A percentile compares a stretch with the other conserved stretches of the same genome.
Conservation (phyloP, 768 basidiomycete genomes). For the Lentinula boryana region DNA sequence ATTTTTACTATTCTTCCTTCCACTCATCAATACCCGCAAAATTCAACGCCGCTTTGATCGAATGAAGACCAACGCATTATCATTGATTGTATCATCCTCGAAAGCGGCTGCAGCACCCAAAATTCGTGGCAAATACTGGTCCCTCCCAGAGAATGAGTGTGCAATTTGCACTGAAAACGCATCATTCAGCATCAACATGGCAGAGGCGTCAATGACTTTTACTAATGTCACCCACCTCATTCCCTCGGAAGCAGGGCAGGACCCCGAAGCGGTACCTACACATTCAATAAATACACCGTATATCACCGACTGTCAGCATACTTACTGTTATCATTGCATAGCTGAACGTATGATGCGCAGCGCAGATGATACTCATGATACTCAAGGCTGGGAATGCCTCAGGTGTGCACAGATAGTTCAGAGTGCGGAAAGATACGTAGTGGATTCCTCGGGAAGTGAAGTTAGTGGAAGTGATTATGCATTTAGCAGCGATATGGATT, state of each 20-base stretch:
- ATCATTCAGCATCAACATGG: conserved; percentile 49
- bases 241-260: conserved; percentile 23
- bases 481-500: conserved; percentile 25
- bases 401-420: conserved; percentile 67
- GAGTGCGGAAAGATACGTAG: conserved; percentile 54
- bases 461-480: conserved; percentile 7
- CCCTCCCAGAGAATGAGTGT: conserved; percentile 71
- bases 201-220: conserved; percentile 48
- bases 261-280: conserved; percentile 31
- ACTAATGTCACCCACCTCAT: conserved; percentile 22
- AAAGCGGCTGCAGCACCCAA: conserved; percentile 4
- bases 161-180: conserved; percentile 86
- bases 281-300: conserved; percentile 80
- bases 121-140: conserved; percentile 56
- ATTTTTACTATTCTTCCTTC: conserved; percentile 89
- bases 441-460: conserved; percentile 27
- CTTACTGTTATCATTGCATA: conserved; percentile 93
- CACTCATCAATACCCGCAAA: conserved; percentile 67
- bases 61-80: conserved; percentile 22
- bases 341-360: conserved; percentile 74
- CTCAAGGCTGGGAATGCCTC: conserved; percentile 74
- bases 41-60: conserved; percentile 53
- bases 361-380: conserved; percentile 56
- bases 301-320: conserved; percentile 74
- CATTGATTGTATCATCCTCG: conserved; percentile 18